These are phyloP conservation scores for Aspergillus biplanus DNA, from an alignment of 495 filamentous ascomycete species.

Conservation along the genomic window DNA sequence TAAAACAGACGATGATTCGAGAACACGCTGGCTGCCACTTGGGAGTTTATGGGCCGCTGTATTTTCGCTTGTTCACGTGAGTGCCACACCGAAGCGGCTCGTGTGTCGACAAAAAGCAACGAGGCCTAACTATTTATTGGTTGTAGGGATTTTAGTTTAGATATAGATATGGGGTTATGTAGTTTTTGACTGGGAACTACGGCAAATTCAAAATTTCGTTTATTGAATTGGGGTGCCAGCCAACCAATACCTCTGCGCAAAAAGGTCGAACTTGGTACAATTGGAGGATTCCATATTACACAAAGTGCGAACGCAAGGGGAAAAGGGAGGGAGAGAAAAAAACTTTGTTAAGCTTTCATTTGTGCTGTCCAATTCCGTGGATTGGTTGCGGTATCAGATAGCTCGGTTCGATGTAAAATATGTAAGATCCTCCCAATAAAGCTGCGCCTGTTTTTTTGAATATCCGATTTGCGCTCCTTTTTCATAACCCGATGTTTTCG, in stretches of 20 bases:
- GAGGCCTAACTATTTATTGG: no score
- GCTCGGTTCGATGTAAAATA: conserved; percentile 4
- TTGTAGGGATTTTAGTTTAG: no score
- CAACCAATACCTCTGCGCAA: no score
- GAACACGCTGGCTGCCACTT: conserved; percentile 18
- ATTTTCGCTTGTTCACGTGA: conserved; percentile 13
- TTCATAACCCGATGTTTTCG: conserved; percentile 18
- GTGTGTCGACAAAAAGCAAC: no score
- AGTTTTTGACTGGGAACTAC: no score
- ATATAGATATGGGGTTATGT: no score
- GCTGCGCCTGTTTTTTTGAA: conserved; percentile 24
- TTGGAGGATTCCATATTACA: no score
- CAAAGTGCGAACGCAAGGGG: no score
- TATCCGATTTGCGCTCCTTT: conserved; percentile 20
- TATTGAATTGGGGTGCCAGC: no score
- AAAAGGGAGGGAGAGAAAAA: background rate
- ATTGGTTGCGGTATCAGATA: conserved; percentile 5
- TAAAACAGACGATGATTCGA: background rate
- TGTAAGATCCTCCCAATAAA: conserved; percentile 21
- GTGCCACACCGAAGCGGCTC: background rate
- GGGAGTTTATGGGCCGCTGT: conserved; percentile 15
- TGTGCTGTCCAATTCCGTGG: conserved; percentile 1
- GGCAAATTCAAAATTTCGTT: no score
- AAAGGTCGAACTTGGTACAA: no score
- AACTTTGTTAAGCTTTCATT: background rate